Evolutionary conservation across 2,329 filamentous ascomycete species (phyloP), one percentile per base, ranked within the genome.

Genomic region (Malbranchea cinnamomea): DNA sequence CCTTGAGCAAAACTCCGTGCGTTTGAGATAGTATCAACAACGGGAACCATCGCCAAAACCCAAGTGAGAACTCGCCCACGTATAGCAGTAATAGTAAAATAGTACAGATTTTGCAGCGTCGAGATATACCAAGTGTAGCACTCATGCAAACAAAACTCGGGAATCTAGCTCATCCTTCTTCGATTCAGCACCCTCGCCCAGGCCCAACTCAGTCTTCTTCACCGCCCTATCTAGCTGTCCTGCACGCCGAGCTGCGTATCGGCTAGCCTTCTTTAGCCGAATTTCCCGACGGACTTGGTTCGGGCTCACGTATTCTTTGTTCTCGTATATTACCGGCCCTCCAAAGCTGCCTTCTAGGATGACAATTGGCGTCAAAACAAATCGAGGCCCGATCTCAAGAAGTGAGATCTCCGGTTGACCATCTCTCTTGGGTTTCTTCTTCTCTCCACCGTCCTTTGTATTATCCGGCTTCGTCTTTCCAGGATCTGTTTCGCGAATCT

Each of bases 281-380:
- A 92, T 56, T 40, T 95, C 89, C 23, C 82, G 67, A 41, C 89
- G 69, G 40, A 95, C 73, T 59, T 94, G 82, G 69, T 98, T 98
- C 6, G 89, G 89, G 42, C 79, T 89, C 31, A 98, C 81, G 47
- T 93, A 98, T 54, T 93, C 78, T 66, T 83, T 89, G 63, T 95
- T 95, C 65, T 95, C 83, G 60, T 92, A 98, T 49, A 98, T 91
- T 41, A 95, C 83, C 3, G 89, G 87, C 0, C 89, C 89, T 31
- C 87, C 87, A 45, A 98, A 95, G 37, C 80, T 85, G 24, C 83
- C 84, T 53, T 98, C 89, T 44, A 92, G 74, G 42, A 95, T 93
- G 34, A 95, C 75, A 41, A 94, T 94, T 1, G 89, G 87, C 15
- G 84, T 94, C 29, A 94, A 63, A 17, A 94, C 84, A 43, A 94